Conservation (phyloP, 495 filamentous ascomycete species). For the Elasticomyces elasticus region DNA sequence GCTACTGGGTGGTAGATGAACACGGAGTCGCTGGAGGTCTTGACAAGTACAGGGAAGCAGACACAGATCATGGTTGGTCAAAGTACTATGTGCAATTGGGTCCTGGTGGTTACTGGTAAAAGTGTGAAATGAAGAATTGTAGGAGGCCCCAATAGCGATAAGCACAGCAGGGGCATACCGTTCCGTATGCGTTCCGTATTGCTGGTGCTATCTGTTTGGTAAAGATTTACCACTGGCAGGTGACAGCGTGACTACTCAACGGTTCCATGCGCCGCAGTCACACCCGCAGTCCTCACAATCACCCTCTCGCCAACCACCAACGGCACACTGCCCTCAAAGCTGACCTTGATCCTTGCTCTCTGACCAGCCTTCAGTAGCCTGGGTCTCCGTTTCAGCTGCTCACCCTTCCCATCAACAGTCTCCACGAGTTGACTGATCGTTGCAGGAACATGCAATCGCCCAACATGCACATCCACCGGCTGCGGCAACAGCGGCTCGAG, state of each 20-base stretch:
- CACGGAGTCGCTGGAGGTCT: conserved; percentile 1
- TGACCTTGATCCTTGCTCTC: conserved; percentile 58
- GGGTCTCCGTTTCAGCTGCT: conserved; percentile 69
- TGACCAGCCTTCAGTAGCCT: conserved; percentile 65
- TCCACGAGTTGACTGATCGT: conserved; percentile 60
- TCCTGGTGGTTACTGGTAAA: not conserved
- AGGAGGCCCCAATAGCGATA: no score
- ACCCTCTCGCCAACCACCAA: conserved; percentile 68
- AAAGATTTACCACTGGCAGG: no score
- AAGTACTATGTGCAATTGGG: not conserved
- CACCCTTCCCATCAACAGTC: conserved; percentile 53
- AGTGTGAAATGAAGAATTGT: no score
- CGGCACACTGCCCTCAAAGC: conserved; percentile 65
- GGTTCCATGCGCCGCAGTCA: conserved; percentile 4
- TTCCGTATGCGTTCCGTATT: no score
- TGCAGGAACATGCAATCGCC: conserved; percentile 68
- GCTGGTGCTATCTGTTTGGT: no score
- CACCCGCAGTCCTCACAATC: conserved; percentile 52
- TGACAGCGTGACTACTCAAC: no score
- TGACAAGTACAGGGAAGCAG: not conserved
- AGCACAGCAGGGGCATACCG: no score
- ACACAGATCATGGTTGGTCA: not conserved
- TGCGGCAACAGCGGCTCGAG: conserved; percentile 85
- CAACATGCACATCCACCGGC: conserved; percentile 78
- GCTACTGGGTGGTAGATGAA: not conserved